Evolutionary conservation across 169 alveolate species (phyloP).

Genomic region (Cryptosporidium xiaoi): DNA sequence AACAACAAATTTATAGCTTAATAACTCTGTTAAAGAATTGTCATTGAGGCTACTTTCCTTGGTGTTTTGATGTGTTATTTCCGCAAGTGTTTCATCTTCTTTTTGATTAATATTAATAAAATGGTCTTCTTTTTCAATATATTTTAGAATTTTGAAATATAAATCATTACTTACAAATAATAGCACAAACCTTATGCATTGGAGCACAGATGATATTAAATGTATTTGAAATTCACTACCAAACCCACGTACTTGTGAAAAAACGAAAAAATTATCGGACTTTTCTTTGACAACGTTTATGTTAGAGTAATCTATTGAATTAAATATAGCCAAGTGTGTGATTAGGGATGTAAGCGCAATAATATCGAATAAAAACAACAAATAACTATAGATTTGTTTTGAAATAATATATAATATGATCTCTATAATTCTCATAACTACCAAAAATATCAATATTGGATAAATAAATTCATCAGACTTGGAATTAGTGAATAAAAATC

Average conservation of each 20-base stretch:
- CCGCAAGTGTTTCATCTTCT: not conserved
- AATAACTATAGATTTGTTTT: not conserved
- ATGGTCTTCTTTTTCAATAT: not conserved
- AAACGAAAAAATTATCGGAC: constrained; percentile 19
- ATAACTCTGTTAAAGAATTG: constrained; percentile 14
- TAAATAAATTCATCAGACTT: constrained; percentile 12
- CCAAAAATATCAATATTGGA: constrained; percentile 18
- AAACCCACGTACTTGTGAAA: constrained; percentile 48
- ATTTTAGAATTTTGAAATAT: constrained; percentile 8
- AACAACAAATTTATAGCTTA: constrained; percentile 4
- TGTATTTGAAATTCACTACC: constrained; percentile 29
- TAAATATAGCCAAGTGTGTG: not conserved
- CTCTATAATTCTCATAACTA: constrained; percentile 23
- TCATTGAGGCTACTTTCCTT: not conserved
- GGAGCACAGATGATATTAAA: constrained; percentile 12
- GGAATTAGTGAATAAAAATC: constrained; percentile 56
- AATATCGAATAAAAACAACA: not conserved
- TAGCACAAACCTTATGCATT: constrained; percentile 43
- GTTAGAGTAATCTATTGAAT: constrained; percentile 28
- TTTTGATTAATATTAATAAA: not conserved
- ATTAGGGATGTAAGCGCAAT: constrained; percentile 17
- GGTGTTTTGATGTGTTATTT: not conserved
- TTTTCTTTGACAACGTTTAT: not conserved
- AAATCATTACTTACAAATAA: constrained; percentile 17
- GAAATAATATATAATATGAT: not conserved